phyloP scores from a whole-genome alignment of 495 filamentous ascomycete genomes.

The Podospora tetraspora region DNA sequence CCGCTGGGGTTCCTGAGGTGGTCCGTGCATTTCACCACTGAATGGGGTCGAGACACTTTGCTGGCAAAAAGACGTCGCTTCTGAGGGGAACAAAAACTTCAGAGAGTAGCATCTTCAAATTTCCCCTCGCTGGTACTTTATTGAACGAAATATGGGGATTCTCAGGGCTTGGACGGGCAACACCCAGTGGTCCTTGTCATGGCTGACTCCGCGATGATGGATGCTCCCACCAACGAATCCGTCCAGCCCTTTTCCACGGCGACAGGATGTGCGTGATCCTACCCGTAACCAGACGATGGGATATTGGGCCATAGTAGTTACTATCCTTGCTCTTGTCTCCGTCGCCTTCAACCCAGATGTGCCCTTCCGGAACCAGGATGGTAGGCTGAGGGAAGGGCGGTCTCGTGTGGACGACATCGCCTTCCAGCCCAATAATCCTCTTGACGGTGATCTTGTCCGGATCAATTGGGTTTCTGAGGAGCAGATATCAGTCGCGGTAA shows the following conservation, averaged over 20 bases:
- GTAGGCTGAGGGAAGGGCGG: constrained; percentile 53
- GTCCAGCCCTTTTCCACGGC: constrained; percentile 49
- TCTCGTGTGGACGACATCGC: constrained; percentile 59
- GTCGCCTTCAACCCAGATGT: constrained; percentile 80
- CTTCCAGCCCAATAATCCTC: constrained; percentile 63
- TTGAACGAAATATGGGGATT: neutral
- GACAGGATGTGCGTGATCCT: constrained; percentile 57
- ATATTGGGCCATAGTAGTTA: constrained; percentile 68
- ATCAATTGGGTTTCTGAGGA: constrained; percentile 57
- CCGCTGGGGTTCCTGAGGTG: constrained; percentile 7
- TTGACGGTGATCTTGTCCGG: constrained; percentile 59
- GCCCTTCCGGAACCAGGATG: constrained; percentile 59
- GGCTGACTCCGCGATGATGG: constrained; percentile 5
- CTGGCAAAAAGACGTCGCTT: neutral
- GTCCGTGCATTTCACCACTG: constrained; percentile 13
- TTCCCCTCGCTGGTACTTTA: neutral
- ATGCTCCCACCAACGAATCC: constrained; percentile 50
- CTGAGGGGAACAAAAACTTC: neutral
- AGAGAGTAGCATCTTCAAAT: neutral
- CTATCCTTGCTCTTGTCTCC: constrained; percentile 60
- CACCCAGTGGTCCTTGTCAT: neutral
- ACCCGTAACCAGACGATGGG: constrained; percentile 57
- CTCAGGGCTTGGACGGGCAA: neutral
- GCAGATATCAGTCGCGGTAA: neutral
- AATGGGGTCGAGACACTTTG: neutral